Evolutionary conservation across 345 rosid genomes (phyloP).

Genomic region (Trapa bicornis): DNA sequence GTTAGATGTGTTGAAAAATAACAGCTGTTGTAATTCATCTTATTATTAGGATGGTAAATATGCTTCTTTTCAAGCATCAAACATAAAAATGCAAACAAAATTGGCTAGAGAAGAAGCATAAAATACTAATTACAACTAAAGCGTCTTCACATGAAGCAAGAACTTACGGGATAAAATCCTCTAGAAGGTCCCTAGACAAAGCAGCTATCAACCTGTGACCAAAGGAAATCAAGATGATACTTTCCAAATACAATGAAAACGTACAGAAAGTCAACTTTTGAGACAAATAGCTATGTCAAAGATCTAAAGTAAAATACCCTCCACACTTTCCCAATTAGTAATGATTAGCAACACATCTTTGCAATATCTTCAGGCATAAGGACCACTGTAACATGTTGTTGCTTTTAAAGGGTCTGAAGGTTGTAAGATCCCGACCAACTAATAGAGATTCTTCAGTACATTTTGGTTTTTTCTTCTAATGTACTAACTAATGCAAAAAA

Average conservation of each 20-base stretch:
- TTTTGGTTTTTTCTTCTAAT: neutral
- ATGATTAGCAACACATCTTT: neutral
- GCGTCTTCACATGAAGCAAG: constrained; percentile 11
- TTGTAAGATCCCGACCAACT: neutral
- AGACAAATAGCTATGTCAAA: neutral
- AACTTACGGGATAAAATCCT: constrained; percentile 67
- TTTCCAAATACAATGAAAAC: neutral
- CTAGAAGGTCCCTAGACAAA: constrained; percentile 72
- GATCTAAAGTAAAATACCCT: neutral
- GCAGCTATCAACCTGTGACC: constrained; percentile 64
- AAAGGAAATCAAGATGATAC: constrained; percentile 1
- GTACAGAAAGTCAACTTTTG: neutral
- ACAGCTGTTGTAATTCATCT: neutral
- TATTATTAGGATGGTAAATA: neutral
- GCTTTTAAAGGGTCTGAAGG: neutral
- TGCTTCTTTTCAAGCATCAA: neutral
- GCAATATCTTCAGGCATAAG: neutral
- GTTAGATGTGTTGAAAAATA: neutral
- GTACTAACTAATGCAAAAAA: neutral
- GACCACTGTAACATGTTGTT: neutral
- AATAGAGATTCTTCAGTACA: neutral
- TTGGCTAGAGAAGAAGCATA: neutral
- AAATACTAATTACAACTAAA: constrained; percentile 1
- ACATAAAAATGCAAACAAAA: neutral
- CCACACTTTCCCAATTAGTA: neutral